Evolutionary conservation across 2,329 filamentous ascomycete genomes (phyloP).

Genomic region (Bertia moriformis): DNA sequence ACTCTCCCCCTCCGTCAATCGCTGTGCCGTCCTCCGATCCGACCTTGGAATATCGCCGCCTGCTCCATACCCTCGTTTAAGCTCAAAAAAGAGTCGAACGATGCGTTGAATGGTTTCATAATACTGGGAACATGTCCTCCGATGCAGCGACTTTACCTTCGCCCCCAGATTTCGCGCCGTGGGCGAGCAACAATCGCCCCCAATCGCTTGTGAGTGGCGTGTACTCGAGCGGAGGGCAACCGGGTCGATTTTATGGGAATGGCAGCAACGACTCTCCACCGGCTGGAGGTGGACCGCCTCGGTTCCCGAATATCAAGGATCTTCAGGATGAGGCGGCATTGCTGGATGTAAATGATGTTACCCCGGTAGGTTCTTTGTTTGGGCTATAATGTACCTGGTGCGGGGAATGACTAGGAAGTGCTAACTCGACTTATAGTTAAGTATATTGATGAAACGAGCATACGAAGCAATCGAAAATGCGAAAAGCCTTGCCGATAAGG

Average conservation of each 20-base stretch:
- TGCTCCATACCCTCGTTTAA: too few species aligned
- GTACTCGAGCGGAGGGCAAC: background rate
- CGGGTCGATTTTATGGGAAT: slow-evolving; percentile 5
- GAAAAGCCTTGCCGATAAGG: background rate
- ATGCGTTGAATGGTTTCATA: too few species aligned
- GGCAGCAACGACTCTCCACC: slow-evolving; percentile 6
- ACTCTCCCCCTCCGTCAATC: too few species aligned
- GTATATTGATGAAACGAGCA: background rate
- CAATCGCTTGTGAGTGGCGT: background rate
- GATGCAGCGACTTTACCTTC: slow-evolving; percentile 1
- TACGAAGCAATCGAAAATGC: background rate
- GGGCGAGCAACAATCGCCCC: background rate
- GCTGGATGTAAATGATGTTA: slow-evolving; percentile 14
- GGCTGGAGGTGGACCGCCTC: too few species aligned
- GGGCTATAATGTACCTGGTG: too few species aligned
- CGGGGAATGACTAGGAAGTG: background rate
- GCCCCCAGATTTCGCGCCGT: background rate
- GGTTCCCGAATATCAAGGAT: slow-evolving; percentile 21
- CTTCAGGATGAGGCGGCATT: slow-evolving; percentile 19
- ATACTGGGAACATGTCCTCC: background rate
- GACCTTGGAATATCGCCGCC: too few species aligned
- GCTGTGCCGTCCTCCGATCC: too few species aligned
- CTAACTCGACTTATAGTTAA: background rate
- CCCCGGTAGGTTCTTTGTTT: slow-evolving; percentile 11
- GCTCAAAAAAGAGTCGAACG: too few species aligned